Evolutionary conservation across 306 rosid genomes (phyloP).

Genomic region (Cicer chorassanicum): DNA sequence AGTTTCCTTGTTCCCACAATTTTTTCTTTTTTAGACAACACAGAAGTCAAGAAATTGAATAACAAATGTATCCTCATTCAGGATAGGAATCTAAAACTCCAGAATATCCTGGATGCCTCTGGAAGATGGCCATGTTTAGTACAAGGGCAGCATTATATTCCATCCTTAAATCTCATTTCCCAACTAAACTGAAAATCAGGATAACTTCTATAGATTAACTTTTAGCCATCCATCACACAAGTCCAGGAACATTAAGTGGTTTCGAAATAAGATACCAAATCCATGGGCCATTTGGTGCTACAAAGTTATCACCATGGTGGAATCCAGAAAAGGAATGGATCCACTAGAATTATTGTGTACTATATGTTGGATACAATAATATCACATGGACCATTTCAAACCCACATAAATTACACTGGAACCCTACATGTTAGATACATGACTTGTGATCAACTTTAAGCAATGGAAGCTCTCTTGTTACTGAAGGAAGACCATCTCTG

Average conservation of each 20-base stretch:
- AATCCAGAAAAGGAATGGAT: not conserved
- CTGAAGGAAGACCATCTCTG: constrained; percentile 14
- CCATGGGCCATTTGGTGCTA: not conserved
- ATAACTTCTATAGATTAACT: not conserved
- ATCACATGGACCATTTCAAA: not conserved
- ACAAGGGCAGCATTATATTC: not conserved
- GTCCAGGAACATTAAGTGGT: not conserved
- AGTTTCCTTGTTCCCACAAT: not conserved
- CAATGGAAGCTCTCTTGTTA: constrained; percentile 2
- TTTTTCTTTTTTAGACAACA: not conserved
- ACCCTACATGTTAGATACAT: constrained; percentile 6
- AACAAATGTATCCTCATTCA: not conserved
- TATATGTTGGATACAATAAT: not conserved
- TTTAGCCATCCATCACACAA: not conserved
- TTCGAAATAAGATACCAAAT: not conserved
- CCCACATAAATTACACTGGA: not conserved
- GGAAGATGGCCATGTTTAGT: constrained; percentile 7
- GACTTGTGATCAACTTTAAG: not conserved
- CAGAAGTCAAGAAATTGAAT: not conserved
- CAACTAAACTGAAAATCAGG: not conserved
- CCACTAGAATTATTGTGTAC: not conserved
- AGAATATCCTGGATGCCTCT: not conserved
- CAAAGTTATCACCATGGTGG: not conserved
- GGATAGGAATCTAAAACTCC: constrained; percentile 12
- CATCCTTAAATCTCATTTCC: not conserved